Percentiles rank a stretch among this genome's conserved stretches.
These are phyloP conservation scores for Juglanconis sp. DNA, from an alignment of 2,329 filamentous ascomycete genomes.

Conservation along the genomic window DNA sequence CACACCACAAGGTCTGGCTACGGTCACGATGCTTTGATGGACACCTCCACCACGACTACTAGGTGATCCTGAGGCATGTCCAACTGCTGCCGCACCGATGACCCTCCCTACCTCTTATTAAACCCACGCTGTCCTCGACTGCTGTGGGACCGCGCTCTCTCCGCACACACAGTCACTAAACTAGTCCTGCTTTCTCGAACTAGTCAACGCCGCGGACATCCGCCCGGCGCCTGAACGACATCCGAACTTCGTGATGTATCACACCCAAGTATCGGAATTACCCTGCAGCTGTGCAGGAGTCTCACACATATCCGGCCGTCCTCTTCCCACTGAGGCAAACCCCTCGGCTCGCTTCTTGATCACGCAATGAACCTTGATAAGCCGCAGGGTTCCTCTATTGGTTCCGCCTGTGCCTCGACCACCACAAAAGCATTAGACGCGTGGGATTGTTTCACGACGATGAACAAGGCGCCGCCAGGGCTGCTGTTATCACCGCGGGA, in stretches of 20 bases:
- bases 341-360: slow-evolving; percentile 6
- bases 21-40: no score
- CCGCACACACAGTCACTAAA: not conserved
- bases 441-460: not conserved
- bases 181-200: not conserved
- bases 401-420: not conserved
- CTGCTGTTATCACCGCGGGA: not conserved
- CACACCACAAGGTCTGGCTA: no score
- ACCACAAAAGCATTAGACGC: not conserved
- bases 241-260: not conserved
- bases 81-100: not conserved
- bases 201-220: not conserved
- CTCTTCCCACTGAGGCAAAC: not conserved
- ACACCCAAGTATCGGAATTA: not conserved
- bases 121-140: not conserved
- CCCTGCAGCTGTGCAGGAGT: slow-evolving; percentile 3
- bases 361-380: slow-evolving; percentile 16
- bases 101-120: not conserved
- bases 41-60: no score
- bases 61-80: no score
- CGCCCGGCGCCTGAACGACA: not conserved
- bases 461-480: not conserved
- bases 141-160: not conserved
- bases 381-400: slow-evolving; percentile 1
- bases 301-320: not conserved